A percentile compares a stretch with the other conserved stretches of the same genome.
phyloP scores from a whole-genome alignment of 176 grass and related monocot species.

The Musa itinerans region DNA sequence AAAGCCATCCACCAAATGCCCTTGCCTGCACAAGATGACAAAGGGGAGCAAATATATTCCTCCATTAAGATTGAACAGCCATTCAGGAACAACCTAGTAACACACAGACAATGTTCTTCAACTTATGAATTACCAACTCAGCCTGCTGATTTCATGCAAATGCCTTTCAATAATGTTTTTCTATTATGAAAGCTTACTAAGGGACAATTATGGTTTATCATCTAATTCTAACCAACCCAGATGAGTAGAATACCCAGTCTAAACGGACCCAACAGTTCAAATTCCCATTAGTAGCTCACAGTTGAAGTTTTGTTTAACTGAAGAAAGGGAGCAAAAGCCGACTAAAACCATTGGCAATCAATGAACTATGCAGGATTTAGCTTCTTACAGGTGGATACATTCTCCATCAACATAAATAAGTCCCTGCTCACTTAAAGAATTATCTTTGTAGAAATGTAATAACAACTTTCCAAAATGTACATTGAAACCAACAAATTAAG shows the following conservation, averaged over 20 bases:
- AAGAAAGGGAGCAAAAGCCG: neutral
- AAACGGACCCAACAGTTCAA: neutral
- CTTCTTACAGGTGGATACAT: neutral
- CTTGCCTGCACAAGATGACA: neutral
- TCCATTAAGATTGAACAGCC: neutral
- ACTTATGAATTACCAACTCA: neutral
- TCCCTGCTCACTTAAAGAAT: neutral
- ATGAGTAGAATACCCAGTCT: neutral
- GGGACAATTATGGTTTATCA: neutral
- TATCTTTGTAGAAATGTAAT: neutral
- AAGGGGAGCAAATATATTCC: neutral
- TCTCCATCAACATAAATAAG: neutral
- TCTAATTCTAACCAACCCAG: neutral
- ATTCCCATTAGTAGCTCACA: neutral
- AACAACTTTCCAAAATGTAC: neutral
- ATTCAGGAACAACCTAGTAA: neutral
- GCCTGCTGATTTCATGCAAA: neutral
- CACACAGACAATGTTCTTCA: too few relatives aligned
- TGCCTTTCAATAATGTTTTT: neutral
- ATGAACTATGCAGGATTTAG: neutral
- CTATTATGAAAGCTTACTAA: neutral
- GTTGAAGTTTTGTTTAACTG: neutral
- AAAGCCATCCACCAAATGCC: neutral
- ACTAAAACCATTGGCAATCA: neutral
- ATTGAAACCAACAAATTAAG: neutral